A percentile compares a stretch with the other conserved stretches of the same genome.
phyloP scores from a whole-genome alignment of 768 basidiomycete species.

The Pleurotus sapidus region DNA sequence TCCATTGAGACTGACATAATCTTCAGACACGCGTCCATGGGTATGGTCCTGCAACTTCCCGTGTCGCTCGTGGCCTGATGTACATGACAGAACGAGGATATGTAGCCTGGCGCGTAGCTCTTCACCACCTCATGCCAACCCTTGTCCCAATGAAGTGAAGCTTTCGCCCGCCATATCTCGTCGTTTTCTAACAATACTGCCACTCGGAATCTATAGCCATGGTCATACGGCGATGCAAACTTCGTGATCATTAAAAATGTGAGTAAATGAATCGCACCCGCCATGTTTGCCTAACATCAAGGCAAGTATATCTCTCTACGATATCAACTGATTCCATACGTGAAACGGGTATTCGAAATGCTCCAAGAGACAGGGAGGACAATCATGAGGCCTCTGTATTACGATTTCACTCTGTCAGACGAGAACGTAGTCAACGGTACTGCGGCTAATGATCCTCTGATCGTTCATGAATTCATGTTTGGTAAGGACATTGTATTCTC shows the following conservation, averaged over 20 bases:
- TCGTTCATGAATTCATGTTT: constrained; percentile 32
- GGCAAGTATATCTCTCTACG: constrained; percentile 25
- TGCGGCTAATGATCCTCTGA: constrained; percentile 20
- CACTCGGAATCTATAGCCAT: constrained; percentile 16
- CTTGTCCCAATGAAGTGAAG: constrained; percentile 29
- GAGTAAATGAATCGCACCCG: background rate
- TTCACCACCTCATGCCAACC: constrained; percentile 24
- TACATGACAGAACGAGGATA: constrained; percentile 17
- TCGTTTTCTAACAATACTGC: background rate
- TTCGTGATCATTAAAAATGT: constrained; percentile 33
- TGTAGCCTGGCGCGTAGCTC: constrained; percentile 23
- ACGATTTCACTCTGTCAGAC: constrained; percentile 28
- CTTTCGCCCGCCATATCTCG: background rate
- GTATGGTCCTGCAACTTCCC: constrained; percentile 11
- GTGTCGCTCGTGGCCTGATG: background rate
- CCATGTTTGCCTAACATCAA: background rate
- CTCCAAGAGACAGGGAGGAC: constrained; percentile 27
- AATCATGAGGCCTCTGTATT: constrained; percentile 29
- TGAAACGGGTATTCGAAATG: constrained; percentile 26
- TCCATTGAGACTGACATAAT: background rate
- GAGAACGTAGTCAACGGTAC: constrained; percentile 24
- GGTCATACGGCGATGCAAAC: constrained; percentile 33
- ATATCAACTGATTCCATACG: constrained; percentile 29
- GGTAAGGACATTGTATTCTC: constrained; percentile 14
- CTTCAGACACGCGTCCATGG: constrained; percentile 28